Base-by-base conservation (phyloP, 164 flowering plant genomes). In the Santalum album region DNA sequence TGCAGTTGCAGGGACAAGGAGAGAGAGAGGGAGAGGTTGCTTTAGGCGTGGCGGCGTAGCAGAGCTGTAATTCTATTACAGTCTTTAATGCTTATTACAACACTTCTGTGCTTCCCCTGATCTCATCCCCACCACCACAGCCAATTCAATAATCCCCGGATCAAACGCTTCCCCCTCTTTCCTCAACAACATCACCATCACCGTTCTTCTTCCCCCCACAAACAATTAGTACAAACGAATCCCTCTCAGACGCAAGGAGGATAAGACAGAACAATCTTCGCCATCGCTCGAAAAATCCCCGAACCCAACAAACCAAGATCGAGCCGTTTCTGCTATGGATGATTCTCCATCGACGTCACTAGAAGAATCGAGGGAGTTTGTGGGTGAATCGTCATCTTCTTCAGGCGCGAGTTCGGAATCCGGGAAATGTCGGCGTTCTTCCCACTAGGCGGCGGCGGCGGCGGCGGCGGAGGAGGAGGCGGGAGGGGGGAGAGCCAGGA, bases 11-110 rank as follows among this genome's bases (percentile, higher is more conserved):
- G 60, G 32, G 38, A 56, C 40, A 56, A 32, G 26, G 49, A 56
- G 51, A 56, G 24, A n/a, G 35, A 49, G 40, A 35, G 47, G 25
- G 25, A 42, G 69, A 55, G 59, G 43, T 9, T 47, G 62, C 59
- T 57, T 67, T 54, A 25, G 61, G 60, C 64, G 69, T 75, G 80
- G 77, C 80, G 77, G 80, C 77, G 76, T 72, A 69, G 73, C 77
- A 72, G 70, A 63, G 65, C 76, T 72, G 73, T 56, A 68, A 65
- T 65, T 63, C 72, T 25, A 49, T 36, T 25, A 23, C 27, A 14
- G 61, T 27, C 64, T 58, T 68, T 34, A 67, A 67, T 67, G 67
- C 71, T 44, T 23, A 67, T 44, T 23, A 27, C 51, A 42, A 59
- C 52, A 60, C 58, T 17, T 49, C 51, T 57, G 39, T 47, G 51